Evolutionary conservation across 306 rosid genomes (phyloP), one percentile per base, ranked within the genome.

Genomic region (Vicia faba): DNA sequence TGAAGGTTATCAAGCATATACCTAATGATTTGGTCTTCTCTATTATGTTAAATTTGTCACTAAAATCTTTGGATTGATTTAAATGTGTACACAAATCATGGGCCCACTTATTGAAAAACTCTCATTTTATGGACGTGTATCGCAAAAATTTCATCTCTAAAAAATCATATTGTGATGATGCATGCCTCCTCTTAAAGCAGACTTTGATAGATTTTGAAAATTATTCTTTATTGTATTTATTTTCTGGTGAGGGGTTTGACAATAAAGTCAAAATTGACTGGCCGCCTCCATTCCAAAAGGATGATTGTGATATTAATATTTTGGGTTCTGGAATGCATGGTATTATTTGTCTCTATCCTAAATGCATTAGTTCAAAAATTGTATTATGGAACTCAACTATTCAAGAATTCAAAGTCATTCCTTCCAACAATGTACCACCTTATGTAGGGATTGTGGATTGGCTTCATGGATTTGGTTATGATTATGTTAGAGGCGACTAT

Each of bases 391-490:
- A 59, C 8, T 45, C 26, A 33, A 12, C 44, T 14, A 35, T 35
- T 31, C n/a, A 35, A 4, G 45, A 35, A 35, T 54, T 23, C 38
- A 25, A 54, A 9, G 25, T 25, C 5, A 6, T 54, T 10, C 14
- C 26, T 4, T 44, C 44, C n/a, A 31, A 15, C n/a, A 14, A 0
- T 2, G 25, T 14, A 35, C 26, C 20, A 8, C 13, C n/a, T 15
- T 35, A 35, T 35, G 28, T 29, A 15, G 1, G 25, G 1, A 3
- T 14, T 59, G 4, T 5, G 4, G 6, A 4, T 35, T 7, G 8
- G n/a, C 45, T 4, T 15, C 26, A 35, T 16, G 64, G 64, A 35
- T 59, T 59, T 59, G 64, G 64, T 35, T 57, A 57, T 7, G 62
- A 57, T 29, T n/a, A 0, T 15, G 6, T 29, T 29, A n/a, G 7